Evolutionary conservation across 441 rosid genomes (phyloP).

Genomic region (Syzygium syzygioides): DNA sequence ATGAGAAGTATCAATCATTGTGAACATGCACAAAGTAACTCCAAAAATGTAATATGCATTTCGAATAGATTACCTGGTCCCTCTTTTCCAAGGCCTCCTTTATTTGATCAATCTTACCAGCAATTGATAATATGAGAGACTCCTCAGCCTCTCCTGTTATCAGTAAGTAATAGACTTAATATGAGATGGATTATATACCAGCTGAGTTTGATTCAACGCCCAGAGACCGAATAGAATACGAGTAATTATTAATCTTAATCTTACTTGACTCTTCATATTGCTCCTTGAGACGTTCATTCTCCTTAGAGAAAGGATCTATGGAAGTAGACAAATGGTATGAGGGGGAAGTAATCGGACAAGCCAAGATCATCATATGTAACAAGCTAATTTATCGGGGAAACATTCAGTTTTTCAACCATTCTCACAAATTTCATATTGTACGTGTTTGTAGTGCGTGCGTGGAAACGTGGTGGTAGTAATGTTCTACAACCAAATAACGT

Average conservation of each 20-base stretch:
- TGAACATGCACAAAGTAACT: too few relatives aligned
- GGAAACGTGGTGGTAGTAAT: too few relatives aligned
- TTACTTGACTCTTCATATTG: conserved; percentile 75
- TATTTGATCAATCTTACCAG: conserved; percentile 54
- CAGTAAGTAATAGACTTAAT: conserved; percentile 5
- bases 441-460: not conserved
- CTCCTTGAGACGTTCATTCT: conserved; percentile 54
- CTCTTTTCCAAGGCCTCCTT: conserved; percentile 55
- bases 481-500: not conserved
- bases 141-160: conserved; percentile 70
- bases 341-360: not conserved
- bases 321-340: not conserved
- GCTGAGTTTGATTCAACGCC: not conserved
- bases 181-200: conserved; percentile 1
- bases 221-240: not conserved
- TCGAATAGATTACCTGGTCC: too few relatives aligned
- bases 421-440: not conserved
- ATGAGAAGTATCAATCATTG: too few relatives aligned
- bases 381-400: too few relatives aligned
- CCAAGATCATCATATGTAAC: too few relatives aligned
- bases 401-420: too few relatives aligned
- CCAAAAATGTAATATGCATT: too few relatives aligned
- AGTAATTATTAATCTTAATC: conserved; percentile 14
- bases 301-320: conserved; percentile 61
- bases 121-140: conserved; percentile 46